Conservation (phyloP, 495 filamentous ascomycete genomes). For the Xylaria curta region DNA sequence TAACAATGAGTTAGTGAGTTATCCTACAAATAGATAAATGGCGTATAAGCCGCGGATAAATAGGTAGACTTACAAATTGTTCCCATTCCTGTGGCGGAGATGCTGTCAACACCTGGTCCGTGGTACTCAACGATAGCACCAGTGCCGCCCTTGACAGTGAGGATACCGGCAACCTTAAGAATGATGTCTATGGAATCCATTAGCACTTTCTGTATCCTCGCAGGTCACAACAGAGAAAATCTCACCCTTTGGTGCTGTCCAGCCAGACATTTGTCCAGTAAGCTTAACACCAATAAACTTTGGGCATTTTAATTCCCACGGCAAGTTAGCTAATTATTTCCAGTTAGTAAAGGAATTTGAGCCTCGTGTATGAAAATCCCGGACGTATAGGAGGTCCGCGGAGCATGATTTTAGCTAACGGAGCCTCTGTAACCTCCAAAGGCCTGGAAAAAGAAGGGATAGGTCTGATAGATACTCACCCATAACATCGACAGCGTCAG, state of each 20-base stretch:
- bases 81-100: constrained; percentile 68
- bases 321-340: constrained; percentile 58
- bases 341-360: too few species aligned
- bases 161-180: constrained; percentile 94
- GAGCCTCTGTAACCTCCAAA: too few species aligned
- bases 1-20: not conserved
- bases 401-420: too few species aligned
- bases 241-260: constrained; percentile 88
- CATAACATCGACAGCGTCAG: constrained; percentile 99
- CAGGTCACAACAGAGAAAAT: constrained; percentile 8
- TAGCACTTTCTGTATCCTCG: constrained; percentile 23
- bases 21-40: not conserved
- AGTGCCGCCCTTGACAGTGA: constrained; percentile 98
- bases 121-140: constrained; percentile 96
- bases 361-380: too few species aligned
- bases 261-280: constrained; percentile 87
- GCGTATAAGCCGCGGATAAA: not conserved
- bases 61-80: constrained; percentile 58
- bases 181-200: constrained; percentile 75
- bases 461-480: too few species aligned
- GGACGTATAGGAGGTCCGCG: too few species aligned
- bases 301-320: constrained; percentile 98
- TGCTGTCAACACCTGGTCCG: constrained; percentile 79
- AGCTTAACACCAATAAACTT: constrained; percentile 97
- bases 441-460: too few species aligned